Evolutionary conservation across 495 filamentous ascomycete genomes (phyloP).

Genomic region (Podospora conica): DNA sequence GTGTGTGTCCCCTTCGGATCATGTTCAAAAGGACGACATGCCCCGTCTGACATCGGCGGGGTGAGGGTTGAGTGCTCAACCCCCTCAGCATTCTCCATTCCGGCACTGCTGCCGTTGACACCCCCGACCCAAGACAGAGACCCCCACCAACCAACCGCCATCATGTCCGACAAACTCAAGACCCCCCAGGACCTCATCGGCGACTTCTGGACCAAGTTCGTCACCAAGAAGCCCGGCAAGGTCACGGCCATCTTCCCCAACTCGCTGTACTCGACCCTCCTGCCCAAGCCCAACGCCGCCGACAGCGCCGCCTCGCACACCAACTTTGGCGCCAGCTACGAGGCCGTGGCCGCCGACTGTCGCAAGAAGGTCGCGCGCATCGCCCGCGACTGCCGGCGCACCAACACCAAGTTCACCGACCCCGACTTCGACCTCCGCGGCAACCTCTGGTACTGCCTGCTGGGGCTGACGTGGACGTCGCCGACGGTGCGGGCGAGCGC

Average conservation of each 20-base stretch:
- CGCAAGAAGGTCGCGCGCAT: conserved; percentile 58
- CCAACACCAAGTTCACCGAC: conserved; percentile 72
- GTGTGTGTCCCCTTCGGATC: neutral
- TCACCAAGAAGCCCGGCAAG: conserved; percentile 15
- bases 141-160: neutral
- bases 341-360: conserved; percentile 56
- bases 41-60: neutral
- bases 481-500: conserved; percentile 1
- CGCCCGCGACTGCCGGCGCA: conserved; percentile 57
- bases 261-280: conserved; percentile 14
- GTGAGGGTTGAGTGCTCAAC: neutral
- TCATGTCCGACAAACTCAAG: neutral
- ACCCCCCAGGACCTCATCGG: conserved; percentile 14
- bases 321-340: conserved; percentile 40
- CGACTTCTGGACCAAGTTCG: conserved; percentile 18
- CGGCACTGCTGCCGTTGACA: neutral
- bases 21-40: neutral
- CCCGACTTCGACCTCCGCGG: conserved; percentile 65
- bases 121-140: neutral
- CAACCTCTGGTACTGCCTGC: conserved; percentile 30
- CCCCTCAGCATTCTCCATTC: neutral
- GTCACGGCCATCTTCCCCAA: conserved; percentile 21
- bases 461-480: conserved; percentile 12
- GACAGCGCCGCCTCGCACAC: conserved; percentile 1
- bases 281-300: conserved; percentile 6